Base-by-base conservation (phyloP, 305 asterid species). In the Fraxinus paxiana region DNA sequence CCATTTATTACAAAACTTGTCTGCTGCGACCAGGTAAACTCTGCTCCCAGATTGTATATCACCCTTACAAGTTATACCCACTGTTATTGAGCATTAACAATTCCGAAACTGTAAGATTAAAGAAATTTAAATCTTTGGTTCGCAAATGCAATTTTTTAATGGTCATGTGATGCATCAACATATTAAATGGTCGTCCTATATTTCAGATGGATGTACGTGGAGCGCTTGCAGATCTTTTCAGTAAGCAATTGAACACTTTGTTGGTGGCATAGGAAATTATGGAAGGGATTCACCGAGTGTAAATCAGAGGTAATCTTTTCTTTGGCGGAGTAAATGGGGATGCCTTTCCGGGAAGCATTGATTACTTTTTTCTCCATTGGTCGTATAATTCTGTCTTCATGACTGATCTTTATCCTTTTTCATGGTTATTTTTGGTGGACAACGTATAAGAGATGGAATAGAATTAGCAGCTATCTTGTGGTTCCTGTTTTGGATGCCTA, bases 141-240 rank as follows among this genome's bases (percentile, higher is more conserved):
- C 4, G 54, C 17, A 43, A 48, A 48, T 48, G 59, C 24, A 9
- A 59, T 59, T 24, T 7, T 20, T 7, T 59, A 20, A 59, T 43
- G 54, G 54, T 43, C 54, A 43, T 12, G 54, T 43, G n/a, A 43
- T 43, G 54, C 54, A 43, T 43, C 54, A 43, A 43, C 54, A 43
- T 43, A 10, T 2, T 43, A 43, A 43, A 10, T 43, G 56, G 54
- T 13, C 59, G 54, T 24, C 51, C 76, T 34, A 65, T 51, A 2
- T 46, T 77, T 67, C 96, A 95, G 98, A 93, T 95, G 95, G 98
- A 94, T 79, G 92, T 95, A 30, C 98, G 98, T 22, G 94, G 92
- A 82, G 97, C 97, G 30, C 90, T 95, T 63, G 91, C 98, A 0
- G 96, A 93, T 82, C 96, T 95, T 77, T 93, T 94, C 83, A 86